phyloP scores from a whole-genome alignment of 331 rosid species.

The Rosa hybrid region DNA sequence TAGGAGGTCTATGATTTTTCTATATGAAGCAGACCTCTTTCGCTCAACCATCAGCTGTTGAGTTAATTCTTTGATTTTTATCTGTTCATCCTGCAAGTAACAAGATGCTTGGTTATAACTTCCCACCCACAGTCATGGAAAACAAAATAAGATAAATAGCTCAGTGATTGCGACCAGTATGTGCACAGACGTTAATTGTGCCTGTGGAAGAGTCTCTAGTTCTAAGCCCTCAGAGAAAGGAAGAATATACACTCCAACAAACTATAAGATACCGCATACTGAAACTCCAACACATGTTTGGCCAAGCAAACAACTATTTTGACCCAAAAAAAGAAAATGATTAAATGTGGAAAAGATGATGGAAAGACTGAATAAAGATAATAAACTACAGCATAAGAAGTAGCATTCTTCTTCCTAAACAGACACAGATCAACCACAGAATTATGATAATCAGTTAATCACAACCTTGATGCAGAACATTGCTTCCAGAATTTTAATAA shows the following conservation, averaged over 20 bases:
- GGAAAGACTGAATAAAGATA: background rate
- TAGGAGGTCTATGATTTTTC: conserved; percentile 33
- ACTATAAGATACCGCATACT: background rate
- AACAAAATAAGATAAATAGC: background rate
- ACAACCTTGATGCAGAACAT: background rate
- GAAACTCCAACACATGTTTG: background rate
- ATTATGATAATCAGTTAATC: background rate
- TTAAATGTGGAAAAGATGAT: background rate
- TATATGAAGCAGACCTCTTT: conserved; percentile 36
- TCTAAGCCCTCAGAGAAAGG: background rate
- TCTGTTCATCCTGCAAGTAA: conserved; percentile 24
- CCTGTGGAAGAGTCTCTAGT: background rate
- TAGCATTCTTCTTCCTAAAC: background rate
- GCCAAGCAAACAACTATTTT: background rate
- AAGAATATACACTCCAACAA: background rate
- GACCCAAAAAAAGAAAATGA: background rate
- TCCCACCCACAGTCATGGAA: background rate
- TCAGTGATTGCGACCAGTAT: background rate
- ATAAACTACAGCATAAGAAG: background rate
- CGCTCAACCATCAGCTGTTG: conserved; percentile 35
- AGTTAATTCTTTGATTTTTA: conserved; percentile 35
- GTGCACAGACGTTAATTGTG: background rate
- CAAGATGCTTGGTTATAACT: background rate
- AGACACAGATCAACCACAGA: no score
- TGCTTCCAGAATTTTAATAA: no score